Evolutionary conservation across 2,329 filamentous ascomycete genomes (phyloP), one percentile per base, ranked within the genome.

Genomic region (Cylindrodendrum hubeiense): DNA sequence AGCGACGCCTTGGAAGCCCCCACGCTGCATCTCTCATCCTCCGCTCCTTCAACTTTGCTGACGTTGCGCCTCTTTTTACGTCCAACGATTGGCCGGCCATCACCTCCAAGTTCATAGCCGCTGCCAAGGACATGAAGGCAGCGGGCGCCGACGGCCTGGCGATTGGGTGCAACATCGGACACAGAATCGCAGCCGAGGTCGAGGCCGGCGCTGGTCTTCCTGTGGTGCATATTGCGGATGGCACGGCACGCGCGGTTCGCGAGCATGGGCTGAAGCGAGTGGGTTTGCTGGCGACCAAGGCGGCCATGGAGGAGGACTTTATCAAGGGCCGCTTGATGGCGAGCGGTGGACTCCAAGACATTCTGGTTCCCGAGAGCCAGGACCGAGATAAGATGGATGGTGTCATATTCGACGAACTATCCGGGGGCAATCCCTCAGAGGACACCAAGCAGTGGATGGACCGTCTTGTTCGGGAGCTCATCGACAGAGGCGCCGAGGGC

Each of bases 261-360:
- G 33, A 26, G 28, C 17, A 15, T 5, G 26, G 55, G 30, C 9
- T 58, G 30, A 58, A 47, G 30, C 28, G 44, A 28, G 55, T 58
- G 28, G 55, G 55, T 15, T 17, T 58, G 28, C 22, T 58, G 30
- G 55, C 43, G 19, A 50, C 43, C 13, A 50, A 37, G 46, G 46
- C 56, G 15, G 46, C 50, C 1, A 51, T 59, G 56, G 56, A 59
- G 34, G 46, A 51, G 43, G 46, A 39, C 3, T 59, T 59, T 13
- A 51, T 59, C 56, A 51, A 59, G 46, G 56, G 26, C 5, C 46
- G 33, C 6, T 37, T 59, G 46, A 51, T 59, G 56, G 7, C 43
- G 46, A 33, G 44, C 15, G 33, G 30, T 5, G 33, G 34, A 4
- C 34, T 59, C 5, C 17, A 51, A 5, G n/a, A 44, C 22, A 21